Evolutionary conservation across 768 basidiomycete genomes (phyloP), one percentile per base, ranked within the genome.

Genomic region (Hericium alpestre): DNA sequence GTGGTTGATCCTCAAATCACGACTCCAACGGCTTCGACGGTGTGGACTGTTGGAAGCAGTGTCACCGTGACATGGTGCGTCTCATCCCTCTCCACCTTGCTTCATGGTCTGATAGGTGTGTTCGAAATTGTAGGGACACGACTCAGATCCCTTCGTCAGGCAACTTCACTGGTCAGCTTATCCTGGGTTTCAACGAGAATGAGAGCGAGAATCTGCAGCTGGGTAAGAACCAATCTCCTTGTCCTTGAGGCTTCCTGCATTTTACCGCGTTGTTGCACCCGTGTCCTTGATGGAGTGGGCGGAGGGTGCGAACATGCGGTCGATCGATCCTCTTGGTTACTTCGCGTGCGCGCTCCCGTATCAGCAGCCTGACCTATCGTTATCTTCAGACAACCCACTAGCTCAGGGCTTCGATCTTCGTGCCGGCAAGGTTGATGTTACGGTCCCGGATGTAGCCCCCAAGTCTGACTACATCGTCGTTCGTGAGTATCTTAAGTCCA

Each of bases 121-220:
- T 7, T 11, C 1, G 49, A 8, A 46, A 22, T 16, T 23, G 22
- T 56, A 58, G 59, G 61, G 65, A 71, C 57, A 61, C 67, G 7
- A 59, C 64, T 22, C 57, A 69, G 40, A 64, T 84, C 38, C 81
- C 80, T 2, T 16, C 27, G 1, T 66, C 72, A 40, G 67, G 65
- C 22, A 65, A 70, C 58, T 66, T 69, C 6, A 74, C 70, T 4
- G 72, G 82, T 13, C 22, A 66, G 38, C 60, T 82, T 46, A 61
- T 82, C 8, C 73, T 84, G 23, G 83, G 82, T 10, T 69, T 68
- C 58, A 18, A 63, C 57, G 60, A 65, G 55, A 63, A 64, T 55
- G 67, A 68, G 54, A 61, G 62, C 38, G 64, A 60, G 55, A 76
- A 74, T 54, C 81, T 83, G 62, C 73, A 82, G 58, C 68, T 83